A percentile compares a stretch with the other conserved stretches of the same genome.
These are phyloP conservation scores for Ustilago cynodontis DNA, from an alignment of 1,284 basidiomycete species.

Conservation along the genomic window DNA sequence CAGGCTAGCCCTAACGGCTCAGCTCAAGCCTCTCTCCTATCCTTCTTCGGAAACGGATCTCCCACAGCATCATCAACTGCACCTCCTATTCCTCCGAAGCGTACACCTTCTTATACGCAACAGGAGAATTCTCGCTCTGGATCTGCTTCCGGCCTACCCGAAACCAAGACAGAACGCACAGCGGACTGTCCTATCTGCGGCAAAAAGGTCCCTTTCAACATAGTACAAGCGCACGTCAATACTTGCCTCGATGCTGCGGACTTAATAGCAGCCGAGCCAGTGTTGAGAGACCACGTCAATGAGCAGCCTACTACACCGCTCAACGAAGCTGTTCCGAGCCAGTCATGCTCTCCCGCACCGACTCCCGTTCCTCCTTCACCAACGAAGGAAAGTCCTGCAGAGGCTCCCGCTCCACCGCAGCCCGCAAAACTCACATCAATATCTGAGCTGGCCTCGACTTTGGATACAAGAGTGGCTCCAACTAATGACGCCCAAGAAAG, in stretches of 20 bases:
- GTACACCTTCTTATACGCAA: constrained; percentile 4
- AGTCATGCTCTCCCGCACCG: constrained; percentile 30
- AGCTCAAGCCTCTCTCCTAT: constrained; percentile 46
- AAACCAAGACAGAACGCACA: constrained; percentile 14
- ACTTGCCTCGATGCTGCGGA: constrained; percentile 47
- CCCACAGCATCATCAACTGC: constrained; percentile 12
- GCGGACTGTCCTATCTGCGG: constrained; percentile 49
- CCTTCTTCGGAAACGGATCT: constrained; percentile 37
- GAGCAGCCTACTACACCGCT: background rate
- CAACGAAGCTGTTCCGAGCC: background rate
- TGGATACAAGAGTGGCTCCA: constrained; percentile 22
- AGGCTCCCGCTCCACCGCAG: background rate
- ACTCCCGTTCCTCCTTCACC: background rate
- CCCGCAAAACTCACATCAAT: constrained; percentile 39
- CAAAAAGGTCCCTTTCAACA: constrained; percentile 38
- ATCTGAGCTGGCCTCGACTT: constrained; percentile 32
- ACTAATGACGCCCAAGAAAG: background rate
- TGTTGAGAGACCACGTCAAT: constrained; percentile 34
- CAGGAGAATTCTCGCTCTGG: background rate
- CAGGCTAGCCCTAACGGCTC: constrained; percentile 19
- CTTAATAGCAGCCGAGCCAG: constrained; percentile 4
- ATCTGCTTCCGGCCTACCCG: background rate
- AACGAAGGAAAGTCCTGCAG: background rate
- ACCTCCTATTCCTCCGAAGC: constrained; percentile 2
- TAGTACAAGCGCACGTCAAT: constrained; percentile 52